Percentiles rank a stretch among this genome's conserved stretches.
Conservation (phyloP, 2,329 filamentous ascomycete species). For the Grosmannia serpens region DNA sequence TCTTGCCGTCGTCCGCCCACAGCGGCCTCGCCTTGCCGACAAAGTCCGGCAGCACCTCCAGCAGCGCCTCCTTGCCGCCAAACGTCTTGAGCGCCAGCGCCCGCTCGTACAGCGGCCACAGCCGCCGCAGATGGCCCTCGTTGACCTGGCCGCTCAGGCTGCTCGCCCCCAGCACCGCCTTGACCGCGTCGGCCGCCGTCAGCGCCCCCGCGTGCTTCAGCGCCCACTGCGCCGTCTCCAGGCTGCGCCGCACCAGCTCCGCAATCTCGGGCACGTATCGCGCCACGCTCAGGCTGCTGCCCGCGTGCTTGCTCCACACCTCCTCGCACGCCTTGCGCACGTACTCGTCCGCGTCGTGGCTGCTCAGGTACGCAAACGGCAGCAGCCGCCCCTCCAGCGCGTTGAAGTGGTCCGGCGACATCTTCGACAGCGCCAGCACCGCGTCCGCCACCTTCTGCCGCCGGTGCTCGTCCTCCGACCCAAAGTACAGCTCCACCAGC, state of each 20-base stretch:
- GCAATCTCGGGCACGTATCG: constrained; percentile 80
- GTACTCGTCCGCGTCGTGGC: constrained; percentile 73
- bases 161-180: constrained; percentile 49
- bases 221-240: constrained; percentile 77
- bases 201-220: constrained; percentile 82
- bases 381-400: constrained; percentile 62
- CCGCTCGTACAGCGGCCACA: constrained; percentile 81
- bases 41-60: constrained; percentile 70
- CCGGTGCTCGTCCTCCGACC: constrained; percentile 63
- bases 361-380: constrained; percentile 79
- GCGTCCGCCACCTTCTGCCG: constrained; percentile 72
- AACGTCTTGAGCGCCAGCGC: constrained; percentile 83
- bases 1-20: constrained; percentile 37
- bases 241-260: constrained; percentile 49
- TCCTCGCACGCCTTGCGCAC: constrained; percentile 70
- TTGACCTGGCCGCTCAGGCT: constrained; percentile 48
- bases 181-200: constrained; percentile 62
- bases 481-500: constrained; percentile 63
- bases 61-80: constrained; percentile 75
- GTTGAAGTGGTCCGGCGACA: constrained; percentile 81
- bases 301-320: constrained; percentile 85
- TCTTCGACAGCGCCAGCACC: constrained; percentile 70
- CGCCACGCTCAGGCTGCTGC: constrained; percentile 67
- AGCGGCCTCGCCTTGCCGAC: constrained; percentile 51
- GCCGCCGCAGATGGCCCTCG: constrained; percentile 42